Percentiles rank a stretch among this genome's conserved stretches.
phyloP scores from a whole-genome alignment of 2,329 filamentous ascomycete genomes.

The Fusarium sacchari region DNA sequence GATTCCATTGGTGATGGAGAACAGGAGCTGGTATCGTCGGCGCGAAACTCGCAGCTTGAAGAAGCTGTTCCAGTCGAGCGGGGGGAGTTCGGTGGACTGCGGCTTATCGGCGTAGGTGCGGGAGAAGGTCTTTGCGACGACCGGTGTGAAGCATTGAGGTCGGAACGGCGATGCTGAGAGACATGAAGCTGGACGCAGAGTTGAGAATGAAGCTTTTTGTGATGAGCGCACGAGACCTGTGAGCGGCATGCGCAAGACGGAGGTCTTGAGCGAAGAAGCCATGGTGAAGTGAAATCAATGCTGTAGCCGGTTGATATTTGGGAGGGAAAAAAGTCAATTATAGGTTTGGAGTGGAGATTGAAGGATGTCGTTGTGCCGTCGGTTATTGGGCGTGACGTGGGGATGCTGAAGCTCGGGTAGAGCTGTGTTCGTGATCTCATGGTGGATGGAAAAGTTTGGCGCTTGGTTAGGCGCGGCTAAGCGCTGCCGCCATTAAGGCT shows the following conservation, averaged over 20 bases:
- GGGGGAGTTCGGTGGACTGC: constrained; percentile 27
- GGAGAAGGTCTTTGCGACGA: constrained; percentile 29
- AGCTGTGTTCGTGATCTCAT: constrained; percentile 45
- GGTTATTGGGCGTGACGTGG: constrained; percentile 30
- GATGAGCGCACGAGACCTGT: constrained; percentile 40
- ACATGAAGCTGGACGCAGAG: constrained; percentile 36
- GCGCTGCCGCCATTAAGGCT: constrained; percentile 9
- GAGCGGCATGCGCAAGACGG: constrained; percentile 46
- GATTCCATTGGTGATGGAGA: constrained; percentile 74
- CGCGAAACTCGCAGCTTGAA: constrained; percentile 89
- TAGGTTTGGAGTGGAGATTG: constrained; percentile 33
- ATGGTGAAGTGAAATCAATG: constrained; percentile 22
- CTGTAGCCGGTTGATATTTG: neutral
- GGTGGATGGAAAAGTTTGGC: constrained; percentile 35
- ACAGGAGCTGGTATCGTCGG: constrained; percentile 82
- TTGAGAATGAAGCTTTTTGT: constrained; percentile 46
- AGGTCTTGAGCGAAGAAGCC: constrained; percentile 47
- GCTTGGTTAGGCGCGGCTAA: constrained; percentile 40
- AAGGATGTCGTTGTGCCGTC: constrained; percentile 19
- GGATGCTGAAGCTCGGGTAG: constrained; percentile 30
- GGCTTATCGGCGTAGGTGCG: constrained; percentile 33
- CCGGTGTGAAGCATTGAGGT: constrained; percentile 30
- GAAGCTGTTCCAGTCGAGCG: constrained; percentile 89
- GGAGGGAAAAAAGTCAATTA: constrained; percentile 2
- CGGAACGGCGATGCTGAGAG: constrained; percentile 31